These are phyloP conservation scores for Allium fistulosum DNA, from an alignment of 106 monocot genomes.

Conservation along the genomic window DNA sequence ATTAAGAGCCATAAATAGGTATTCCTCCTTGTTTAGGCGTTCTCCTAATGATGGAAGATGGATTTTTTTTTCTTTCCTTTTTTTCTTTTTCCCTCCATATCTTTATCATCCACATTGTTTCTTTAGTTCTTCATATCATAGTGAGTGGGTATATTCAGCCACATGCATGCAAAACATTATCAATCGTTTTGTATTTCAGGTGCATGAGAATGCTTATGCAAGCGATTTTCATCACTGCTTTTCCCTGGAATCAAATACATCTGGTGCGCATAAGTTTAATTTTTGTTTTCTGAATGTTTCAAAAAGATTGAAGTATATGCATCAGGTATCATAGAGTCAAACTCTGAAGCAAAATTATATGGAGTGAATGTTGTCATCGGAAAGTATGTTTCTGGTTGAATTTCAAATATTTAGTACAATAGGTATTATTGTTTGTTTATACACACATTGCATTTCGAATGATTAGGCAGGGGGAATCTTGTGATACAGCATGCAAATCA, in stretches of 20 bases:
- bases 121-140: background rate
- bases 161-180: too few relatives aligned
- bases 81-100: background rate
- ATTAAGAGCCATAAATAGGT: too few relatives aligned
- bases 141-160: background rate
- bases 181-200: conserved; percentile 31
- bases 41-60: too few relatives aligned
- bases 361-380: conserved; percentile 68
- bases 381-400: conserved; percentile 31
- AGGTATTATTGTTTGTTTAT: background rate
- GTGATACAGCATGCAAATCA: conserved; percentile 59
- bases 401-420: too few relatives aligned
- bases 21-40: too few relatives aligned
- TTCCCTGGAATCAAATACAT: conserved; percentile 54
- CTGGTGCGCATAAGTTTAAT: conserved; percentile 22
- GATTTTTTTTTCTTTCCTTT: background rate
- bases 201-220: conserved; percentile 95
- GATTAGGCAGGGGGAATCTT: conserved; percentile 68
- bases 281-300: too few relatives aligned
- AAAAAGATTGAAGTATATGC: too few relatives aligned
- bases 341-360: conserved; percentile 45
- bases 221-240: conserved; percentile 94
- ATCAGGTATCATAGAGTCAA: conserved; percentile 24
- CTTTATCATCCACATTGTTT: background rate
- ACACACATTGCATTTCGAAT: background rate